Conservation (phyloP, 805 yeast species). For the Lachancea nothofagi region DNA sequence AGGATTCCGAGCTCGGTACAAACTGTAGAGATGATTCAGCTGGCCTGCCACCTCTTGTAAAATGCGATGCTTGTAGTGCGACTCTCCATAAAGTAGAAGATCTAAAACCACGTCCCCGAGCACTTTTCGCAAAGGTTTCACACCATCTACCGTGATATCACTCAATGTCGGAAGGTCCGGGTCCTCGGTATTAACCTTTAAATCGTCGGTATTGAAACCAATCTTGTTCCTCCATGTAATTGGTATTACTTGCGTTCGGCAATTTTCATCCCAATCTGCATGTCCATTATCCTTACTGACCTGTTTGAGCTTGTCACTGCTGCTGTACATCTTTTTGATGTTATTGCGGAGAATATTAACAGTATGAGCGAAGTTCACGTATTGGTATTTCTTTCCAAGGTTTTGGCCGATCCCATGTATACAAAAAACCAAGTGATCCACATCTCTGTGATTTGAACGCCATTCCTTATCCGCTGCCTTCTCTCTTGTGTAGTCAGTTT, state of each 20-base stretch:
- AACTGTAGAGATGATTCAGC: slow-evolving; percentile 55
- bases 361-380: slow-evolving; percentile 82
- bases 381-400: slow-evolving; percentile 69
- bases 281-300: slow-evolving; percentile 40
- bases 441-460: slow-evolving; percentile 36
- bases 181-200: slow-evolving; percentile 38
- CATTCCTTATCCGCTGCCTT: slow-evolving; percentile 39
- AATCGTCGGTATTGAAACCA: slow-evolving; percentile 47
- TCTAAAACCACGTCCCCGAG: slow-evolving; percentile 87
- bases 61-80: slow-evolving; percentile 57
- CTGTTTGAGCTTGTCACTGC: slow-evolving; percentile 37
- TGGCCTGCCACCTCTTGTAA: slow-evolving; percentile 54
- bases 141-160: slow-evolving; percentile 72
- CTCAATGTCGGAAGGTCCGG: slow-evolving; percentile 53
- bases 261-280: slow-evolving; percentile 43
- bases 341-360: slow-evolving; percentile 59
- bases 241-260: slow-evolving; percentile 78
- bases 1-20: slow-evolving; percentile 61
- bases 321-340: slow-evolving; percentile 45
- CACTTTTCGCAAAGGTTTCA: slow-evolving; percentile 67
- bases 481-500: slow-evolving; percentile 46
- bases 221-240: slow-evolving; percentile 85
- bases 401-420: slow-evolving; percentile 95
- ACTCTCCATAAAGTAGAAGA: slow-evolving; percentile 73
- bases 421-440: slow-evolving; percentile 65